Conservation (phyloP, 768 basidiomycete species). For the Chiua virens region DNA sequence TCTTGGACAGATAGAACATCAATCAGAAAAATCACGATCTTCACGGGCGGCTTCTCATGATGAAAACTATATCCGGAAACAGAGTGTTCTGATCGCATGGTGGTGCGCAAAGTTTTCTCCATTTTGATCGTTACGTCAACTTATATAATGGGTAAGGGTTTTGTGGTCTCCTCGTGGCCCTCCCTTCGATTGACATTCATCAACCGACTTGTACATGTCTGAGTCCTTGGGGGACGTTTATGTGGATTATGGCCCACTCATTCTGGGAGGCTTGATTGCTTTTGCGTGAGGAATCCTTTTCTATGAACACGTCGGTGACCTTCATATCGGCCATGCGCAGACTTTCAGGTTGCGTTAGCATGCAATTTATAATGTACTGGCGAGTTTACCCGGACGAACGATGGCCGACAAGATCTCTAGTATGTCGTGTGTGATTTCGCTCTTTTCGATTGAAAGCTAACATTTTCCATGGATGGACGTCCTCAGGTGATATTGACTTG, state of each 20-base stretch:
- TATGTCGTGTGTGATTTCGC: conserved; percentile 2
- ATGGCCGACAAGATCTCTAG: conserved; percentile 17
- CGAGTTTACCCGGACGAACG: conserved; percentile 14
- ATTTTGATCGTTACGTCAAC: too few relatives aligned
- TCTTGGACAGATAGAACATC: too few relatives aligned
- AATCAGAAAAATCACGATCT: too few relatives aligned
- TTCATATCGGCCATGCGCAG: conserved; percentile 4
- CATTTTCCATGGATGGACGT: too few relatives aligned
- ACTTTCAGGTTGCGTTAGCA: conserved; percentile 25
- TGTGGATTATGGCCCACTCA: conserved; percentile 15
- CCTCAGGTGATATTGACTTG: conserved; percentile 21
- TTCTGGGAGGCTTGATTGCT: conserved; percentile 24
- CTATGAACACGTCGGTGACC: too few relatives aligned
- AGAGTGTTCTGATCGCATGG: too few relatives aligned
- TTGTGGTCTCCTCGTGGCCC: too few relatives aligned
- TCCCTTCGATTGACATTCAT: background rate
- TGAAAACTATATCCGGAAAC: too few relatives aligned
- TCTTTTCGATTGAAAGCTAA: background rate
- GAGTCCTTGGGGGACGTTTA: background rate
- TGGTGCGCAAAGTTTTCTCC: too few relatives aligned
- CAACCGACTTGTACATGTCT: conserved; percentile 1
- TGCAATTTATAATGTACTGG: conserved; percentile 28
- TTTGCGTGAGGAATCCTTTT: conserved; percentile 13
- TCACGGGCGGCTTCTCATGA: too few relatives aligned
- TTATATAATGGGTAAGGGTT: too few relatives aligned